phyloP scores from a whole-genome alignment of 148 eudicot genomes.

The Pouteria glomerata region DNA sequence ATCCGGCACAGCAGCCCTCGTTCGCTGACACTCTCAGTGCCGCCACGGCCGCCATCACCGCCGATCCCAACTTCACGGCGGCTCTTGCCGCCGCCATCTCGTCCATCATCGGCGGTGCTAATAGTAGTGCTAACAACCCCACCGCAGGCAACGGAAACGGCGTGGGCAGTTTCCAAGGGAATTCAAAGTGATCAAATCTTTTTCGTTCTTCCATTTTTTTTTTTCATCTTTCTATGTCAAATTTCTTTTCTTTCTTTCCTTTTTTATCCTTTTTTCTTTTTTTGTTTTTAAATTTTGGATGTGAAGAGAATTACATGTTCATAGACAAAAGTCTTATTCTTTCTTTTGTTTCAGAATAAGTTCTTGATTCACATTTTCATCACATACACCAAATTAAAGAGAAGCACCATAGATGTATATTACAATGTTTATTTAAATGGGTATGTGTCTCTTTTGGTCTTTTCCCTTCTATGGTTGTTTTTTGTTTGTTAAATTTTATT shows the following conservation, averaged over 20 bases:
- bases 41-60: constrained; percentile 76
- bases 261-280: background rate
- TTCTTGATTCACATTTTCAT: constrained; percentile 9
- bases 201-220: background rate
- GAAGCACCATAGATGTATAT: background rate
- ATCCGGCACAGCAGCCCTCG: constrained; percentile 23
- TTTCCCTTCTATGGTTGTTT: no score
- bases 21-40: constrained; percentile 66
- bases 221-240: background rate
- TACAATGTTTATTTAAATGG: background rate
- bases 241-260: background rate
- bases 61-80: constrained; percentile 88
- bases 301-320: constrained; percentile 14
- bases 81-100: constrained; percentile 83
- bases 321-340: constrained; percentile 12
- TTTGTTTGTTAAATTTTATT: no score
- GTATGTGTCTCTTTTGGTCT: background rate
- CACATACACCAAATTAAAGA: background rate
- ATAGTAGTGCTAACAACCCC: constrained; percentile 13
- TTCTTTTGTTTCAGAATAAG: constrained; percentile 24
- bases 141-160: constrained; percentile 34
- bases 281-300: background rate
- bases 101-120: constrained; percentile 58
- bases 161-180: constrained; percentile 24
- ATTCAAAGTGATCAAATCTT: background rate